Conservation (phyloP, 768 basidiomycete genomes). For the Cyathus striatus region DNA sequence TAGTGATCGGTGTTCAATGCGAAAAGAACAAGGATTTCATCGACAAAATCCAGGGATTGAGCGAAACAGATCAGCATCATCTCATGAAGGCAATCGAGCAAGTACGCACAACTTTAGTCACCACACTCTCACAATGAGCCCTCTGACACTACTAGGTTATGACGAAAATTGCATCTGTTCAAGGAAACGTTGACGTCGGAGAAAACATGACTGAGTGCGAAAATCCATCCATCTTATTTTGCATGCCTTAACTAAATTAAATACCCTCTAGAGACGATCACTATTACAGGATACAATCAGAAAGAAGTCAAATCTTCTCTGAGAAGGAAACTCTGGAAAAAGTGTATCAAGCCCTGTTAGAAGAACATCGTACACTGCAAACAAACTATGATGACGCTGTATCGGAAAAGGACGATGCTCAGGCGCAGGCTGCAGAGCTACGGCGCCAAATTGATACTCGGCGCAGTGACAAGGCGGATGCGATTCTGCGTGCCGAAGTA, state of each 20-base stretch:
- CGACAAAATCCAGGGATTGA: slow-evolving; percentile 79
- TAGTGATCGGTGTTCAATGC: slow-evolving; percentile 86
- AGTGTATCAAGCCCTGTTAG: slow-evolving; percentile 67
- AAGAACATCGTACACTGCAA: slow-evolving; percentile 73
- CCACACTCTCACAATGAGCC: not conserved
- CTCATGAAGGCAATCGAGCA: slow-evolving; percentile 94
- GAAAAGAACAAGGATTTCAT: slow-evolving; percentile 87
- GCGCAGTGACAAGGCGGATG: slow-evolving; percentile 69
- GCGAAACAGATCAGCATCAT: slow-evolving; percentile 79
- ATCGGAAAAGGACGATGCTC: slow-evolving; percentile 75
- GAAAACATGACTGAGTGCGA: slow-evolving; percentile 81
- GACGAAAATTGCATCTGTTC: slow-evolving; percentile 57
- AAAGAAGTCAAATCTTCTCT: slow-evolving; percentile 65
- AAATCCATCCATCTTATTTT: slow-evolving; percentile 1
- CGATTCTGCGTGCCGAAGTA: slow-evolving; percentile 74
- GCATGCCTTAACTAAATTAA: slow-evolving; percentile 6
- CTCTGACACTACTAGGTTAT: too few relatives aligned
- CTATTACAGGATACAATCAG: slow-evolving; percentile 81
- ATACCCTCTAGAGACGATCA: slow-evolving; percentile 69
- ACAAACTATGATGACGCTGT: slow-evolving; percentile 71
- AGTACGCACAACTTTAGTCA: slow-evolving; percentile 30
- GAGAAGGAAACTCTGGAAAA: slow-evolving; percentile 89
- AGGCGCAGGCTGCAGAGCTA: slow-evolving; percentile 55
- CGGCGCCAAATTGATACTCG: slow-evolving; percentile 54
- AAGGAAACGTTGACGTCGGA: slow-evolving; percentile 40